Evolutionary conservation across 2,329 filamentous ascomycete genomes (phyloP).

Genomic region (Metarhizium guizhouense): DNA sequence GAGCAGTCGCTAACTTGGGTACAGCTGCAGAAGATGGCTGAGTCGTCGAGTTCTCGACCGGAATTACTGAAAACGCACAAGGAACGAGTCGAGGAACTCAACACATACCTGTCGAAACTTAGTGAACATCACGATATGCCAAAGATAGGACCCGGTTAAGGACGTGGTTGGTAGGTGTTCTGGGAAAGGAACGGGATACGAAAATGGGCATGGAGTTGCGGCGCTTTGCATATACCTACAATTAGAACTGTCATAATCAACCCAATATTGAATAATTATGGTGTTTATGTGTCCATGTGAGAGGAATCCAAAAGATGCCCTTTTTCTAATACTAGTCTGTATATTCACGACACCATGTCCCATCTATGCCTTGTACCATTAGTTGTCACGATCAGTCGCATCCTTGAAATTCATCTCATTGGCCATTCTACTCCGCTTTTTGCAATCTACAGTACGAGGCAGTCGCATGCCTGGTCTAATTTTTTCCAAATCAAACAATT

Average conservation of each 20-base stretch:
- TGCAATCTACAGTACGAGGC: neutral
- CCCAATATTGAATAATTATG: too few species aligned
- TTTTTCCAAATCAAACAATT: neutral
- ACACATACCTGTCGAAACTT: constrained; percentile 82
- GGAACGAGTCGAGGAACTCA: constrained; percentile 89
- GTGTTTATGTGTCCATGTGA: too few species aligned
- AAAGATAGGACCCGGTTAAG: constrained; percentile 52
- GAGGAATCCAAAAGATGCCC: neutral
- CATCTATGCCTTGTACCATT: neutral
- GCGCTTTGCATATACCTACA: neutral
- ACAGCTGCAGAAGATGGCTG: constrained; percentile 72
- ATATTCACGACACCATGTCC: neutral
- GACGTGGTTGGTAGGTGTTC: neutral
- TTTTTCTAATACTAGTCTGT: neutral
- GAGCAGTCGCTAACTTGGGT: constrained; percentile 3
- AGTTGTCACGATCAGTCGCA: neutral
- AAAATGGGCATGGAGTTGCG: neutral
- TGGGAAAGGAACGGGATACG: neutral
- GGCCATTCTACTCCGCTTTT: neutral
- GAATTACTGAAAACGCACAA: constrained; percentile 96
- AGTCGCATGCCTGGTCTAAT: neutral
- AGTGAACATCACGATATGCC: constrained; percentile 98
- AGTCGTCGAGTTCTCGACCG: constrained; percentile 44
- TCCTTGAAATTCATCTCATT: neutral
- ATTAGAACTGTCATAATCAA: too few species aligned